Base-by-base conservation (phyloP, 305 asterid genomes). In the Fraxinus sp. region DNA sequence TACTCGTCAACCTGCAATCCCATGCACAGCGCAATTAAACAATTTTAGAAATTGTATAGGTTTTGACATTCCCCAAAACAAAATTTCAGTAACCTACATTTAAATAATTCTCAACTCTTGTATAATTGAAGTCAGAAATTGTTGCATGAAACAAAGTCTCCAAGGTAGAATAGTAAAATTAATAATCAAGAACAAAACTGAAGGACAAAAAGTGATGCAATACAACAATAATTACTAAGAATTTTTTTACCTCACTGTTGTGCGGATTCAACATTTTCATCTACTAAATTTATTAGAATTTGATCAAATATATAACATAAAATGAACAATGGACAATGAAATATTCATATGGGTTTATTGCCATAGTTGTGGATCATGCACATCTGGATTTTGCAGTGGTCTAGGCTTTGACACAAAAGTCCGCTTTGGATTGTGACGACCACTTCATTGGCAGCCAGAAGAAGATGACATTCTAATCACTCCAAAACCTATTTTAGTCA, bases 1-100 rank as follows among this genome's bases (percentile, higher is more conserved):
- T 90, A 92, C 87, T 95, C 99, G 59, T 20, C 32, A 7, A 62
- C 72, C 33, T 62, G 72, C 16, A 62, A 8, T 9, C 32, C 72
- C 32, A 24, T 59, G 72, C 14, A 62, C 8, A 62, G 52, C 52
- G 11, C 52, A 44, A 62, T 22, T 20, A 62, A 7, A 62, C 71
- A 62, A 62, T 18, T 62, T 62, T 62, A 20, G 11, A 22, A 62
- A 7, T 20, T 22, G 14, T 20, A 59, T 20, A 59, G 70, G 9
- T 59, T 59, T 59, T 8, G 30, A 20, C 71, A 62, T 62, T 62
- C 30, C 14, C 71, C 24, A 62, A 62, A 59, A 18, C 52, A 5
- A 20, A 59, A 59, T 16, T 18, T 18, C 28, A 6, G 70, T 59
- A 59, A 20, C 28, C 28, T 20, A 18, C 22, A 14, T 16, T 46